Conservation (phyloP, 805 yeast species). For the Kuraishia capsulata region DNA sequence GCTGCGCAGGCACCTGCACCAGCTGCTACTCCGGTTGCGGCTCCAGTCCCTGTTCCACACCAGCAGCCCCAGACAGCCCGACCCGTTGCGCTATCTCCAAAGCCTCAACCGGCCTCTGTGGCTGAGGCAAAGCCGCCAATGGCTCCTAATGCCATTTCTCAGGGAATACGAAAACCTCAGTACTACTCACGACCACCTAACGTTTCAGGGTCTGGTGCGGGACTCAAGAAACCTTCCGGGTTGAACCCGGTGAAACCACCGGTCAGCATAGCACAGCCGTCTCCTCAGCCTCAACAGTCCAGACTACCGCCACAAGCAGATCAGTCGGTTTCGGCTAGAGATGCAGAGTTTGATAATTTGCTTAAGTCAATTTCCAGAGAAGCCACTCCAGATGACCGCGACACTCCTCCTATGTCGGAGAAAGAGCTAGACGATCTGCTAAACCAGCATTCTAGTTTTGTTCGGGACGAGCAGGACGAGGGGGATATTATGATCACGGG, state of each 20-base stretch:
- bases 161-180: slow-evolving; percentile 1
- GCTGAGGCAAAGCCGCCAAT: slow-evolving; percentile 10
- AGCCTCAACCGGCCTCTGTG: slow-evolving; percentile 9
- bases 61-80: slow-evolving; percentile 4
- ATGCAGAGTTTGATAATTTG: slow-evolving; percentile 9
- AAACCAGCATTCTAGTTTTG: slow-evolving; percentile 6
- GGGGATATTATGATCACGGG: not conserved
- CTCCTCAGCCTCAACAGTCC: not conserved
- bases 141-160: slow-evolving; percentile 7
- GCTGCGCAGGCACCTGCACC: slow-evolving; percentile 4
- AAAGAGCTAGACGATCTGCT: slow-evolving; percentile 14
- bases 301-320: not conserved
- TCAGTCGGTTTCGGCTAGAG: no score
- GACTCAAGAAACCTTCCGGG: not conserved
- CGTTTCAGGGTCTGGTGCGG: slow-evolving; percentile 5
- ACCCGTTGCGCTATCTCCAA: slow-evolving; percentile 7
- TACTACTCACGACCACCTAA: slow-evolving; percentile 1
- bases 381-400: slow-evolving; percentile 6
- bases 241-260: slow-evolving; percentile 1
- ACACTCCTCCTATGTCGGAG: slow-evolving; percentile 5
- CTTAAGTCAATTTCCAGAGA: slow-evolving; percentile 9
- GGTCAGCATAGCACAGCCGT: not conserved
- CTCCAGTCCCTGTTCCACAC: slow-evolving; percentile 9
- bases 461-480: not conserved
- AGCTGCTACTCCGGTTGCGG: slow-evolving; percentile 11